Evolutionary conservation across 192 early-diverging fungal genomes (phyloP), one percentile per base, ranked within the genome.

Genomic region (Backusella macrospora): DNA sequence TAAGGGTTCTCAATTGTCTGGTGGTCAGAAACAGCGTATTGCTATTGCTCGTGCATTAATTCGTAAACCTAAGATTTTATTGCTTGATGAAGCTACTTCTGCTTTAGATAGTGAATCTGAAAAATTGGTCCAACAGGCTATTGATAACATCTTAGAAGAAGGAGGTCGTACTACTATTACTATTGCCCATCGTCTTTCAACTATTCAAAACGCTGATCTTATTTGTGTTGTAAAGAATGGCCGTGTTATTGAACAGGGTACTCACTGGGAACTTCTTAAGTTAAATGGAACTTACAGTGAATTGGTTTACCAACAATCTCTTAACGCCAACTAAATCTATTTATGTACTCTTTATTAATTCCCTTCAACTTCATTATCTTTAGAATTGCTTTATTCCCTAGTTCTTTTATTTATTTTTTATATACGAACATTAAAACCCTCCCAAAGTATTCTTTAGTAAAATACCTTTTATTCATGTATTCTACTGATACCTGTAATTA

Each of bases 1-100:
- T 72, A 84, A 85, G 73, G 92, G 91, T 5, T 80, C 74, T 55
- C 86, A 83, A 59, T 71, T 88, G 7, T 82, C 80, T 64, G 89
- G 89, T 49, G 90, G 90, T 13, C 90, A 91, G 72, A 93, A 92
- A 68, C 90, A 92, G 63, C 87, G 96, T 37, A 86, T 97, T 47
- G 93, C 92, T 3, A 93, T 93, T 87, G 94, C 94, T 1, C 87
- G 95, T 37, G 93, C 95, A 0, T 77, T 96, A n/a, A 90, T 96
- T 45, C 90, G 93, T 63, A 87, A 93, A 68, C 94, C 95, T 40
- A 88, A 90, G 73, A 74, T 96, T 6, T 78, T 96, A 55, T 75
- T 96, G 39, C 83, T 97, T 42, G 96, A 97, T 73, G 96, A 92
- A 69, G 91, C 91, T 29, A 92, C 91, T 1, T 89, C 89, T 21